Base-by-base conservation (phyloP, 2,329 filamentous ascomycete genomes). In the Trichoderma polysporum region DNA sequence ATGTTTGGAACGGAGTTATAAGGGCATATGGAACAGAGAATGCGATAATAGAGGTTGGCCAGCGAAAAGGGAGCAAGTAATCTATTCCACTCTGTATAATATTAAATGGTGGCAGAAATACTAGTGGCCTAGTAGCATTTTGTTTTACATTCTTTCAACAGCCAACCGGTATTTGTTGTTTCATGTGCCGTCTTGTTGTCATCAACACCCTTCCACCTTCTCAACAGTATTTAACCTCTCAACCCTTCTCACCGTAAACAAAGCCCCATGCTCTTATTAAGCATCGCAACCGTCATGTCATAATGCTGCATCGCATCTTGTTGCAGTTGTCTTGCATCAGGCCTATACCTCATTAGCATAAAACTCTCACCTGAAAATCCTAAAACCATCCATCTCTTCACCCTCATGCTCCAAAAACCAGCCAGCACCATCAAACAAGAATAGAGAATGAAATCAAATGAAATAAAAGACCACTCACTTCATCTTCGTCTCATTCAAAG, bases 211-310 rank as follows among this genome's bases (percentile, higher is more conserved):
- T n/a, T 37, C 25, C 19, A n/a, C 2, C 31, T 5, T 47, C 41
- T 57, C 31, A 25, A 7, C 15, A 35, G 10, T 15, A 29, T 17
- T 12, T 19, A 8, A 56, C 6, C 37, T 17, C 29, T 8, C 13
- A 47, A 31, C 2, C 4, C 17, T 27, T 35, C 17, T 80, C 75
- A 87, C 67, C 85, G 83, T 67, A 90, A 75, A 73, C 89, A 91
- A 49, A 92, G 74, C 1, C 86, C 85, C 88, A 93, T 89, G 7
- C 84, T 88, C 74, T 90, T 87, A 73, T 94, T 93, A 64, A 94
- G 80, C 90, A 91, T 91, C 19, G 82, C 83, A 56, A 94, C 75
- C 8, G 89, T 92, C 79, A 86, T 86, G 63, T 92, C 85, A 74
- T 91, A 92, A 72, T 90, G 85, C 54, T 83, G 80, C 74, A 84